Evolutionary conservation across 441 rosid genomes (phyloP), one percentile per base, ranked within the genome.

Genomic region (Dalechampia spathulata): DNA sequence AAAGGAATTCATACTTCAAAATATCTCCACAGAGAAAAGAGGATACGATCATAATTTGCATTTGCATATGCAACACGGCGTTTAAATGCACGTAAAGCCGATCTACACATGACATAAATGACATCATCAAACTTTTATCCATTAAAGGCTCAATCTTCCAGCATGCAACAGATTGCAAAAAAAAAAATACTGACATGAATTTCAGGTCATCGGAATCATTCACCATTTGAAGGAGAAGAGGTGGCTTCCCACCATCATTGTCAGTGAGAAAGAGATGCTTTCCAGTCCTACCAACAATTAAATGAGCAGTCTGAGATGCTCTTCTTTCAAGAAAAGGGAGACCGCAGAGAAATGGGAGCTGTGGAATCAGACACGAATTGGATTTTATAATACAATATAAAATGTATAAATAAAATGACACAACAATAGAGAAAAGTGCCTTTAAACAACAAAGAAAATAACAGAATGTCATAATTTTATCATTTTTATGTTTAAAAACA

Each of bases 41-140:
- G 92, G 98, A 87, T 90, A 83, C 90, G 73, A 58, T 90, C 96
- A 57, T 74, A 87, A 67, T 78, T 85, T 34, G 86, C 90, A 74
- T 90, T 90, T 53, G 98, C 94, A 76, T 87, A 90, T 23, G 85
- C 92, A 73, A 85, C 95, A 36, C 92, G 92, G 4, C 95, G 95
- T 75, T 85, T 82, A 64, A 90, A 90, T 55, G 92, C 75, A 43
- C 72, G 75, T 59, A 87, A 71, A 70, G 96, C 92, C 64, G 95
- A 87, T 81, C 98, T 90, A 70, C 71, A 69, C 21, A 71, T 52
- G 55, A 63, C 56, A 71, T 53, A 63, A 68, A 65, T 48, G 26
- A 59, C 20, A 50, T 65, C 52, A 60, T 37, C 21, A 43, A 59
- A 39, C 40, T 26, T 61, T 54, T 34, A n/a, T 34, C 21, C 48